Evolutionary conservation across 2,329 filamentous ascomycete species (phyloP), one percentile per base, ranked within the genome.

Genomic region (Coccinonectria pachysandricola): DNA sequence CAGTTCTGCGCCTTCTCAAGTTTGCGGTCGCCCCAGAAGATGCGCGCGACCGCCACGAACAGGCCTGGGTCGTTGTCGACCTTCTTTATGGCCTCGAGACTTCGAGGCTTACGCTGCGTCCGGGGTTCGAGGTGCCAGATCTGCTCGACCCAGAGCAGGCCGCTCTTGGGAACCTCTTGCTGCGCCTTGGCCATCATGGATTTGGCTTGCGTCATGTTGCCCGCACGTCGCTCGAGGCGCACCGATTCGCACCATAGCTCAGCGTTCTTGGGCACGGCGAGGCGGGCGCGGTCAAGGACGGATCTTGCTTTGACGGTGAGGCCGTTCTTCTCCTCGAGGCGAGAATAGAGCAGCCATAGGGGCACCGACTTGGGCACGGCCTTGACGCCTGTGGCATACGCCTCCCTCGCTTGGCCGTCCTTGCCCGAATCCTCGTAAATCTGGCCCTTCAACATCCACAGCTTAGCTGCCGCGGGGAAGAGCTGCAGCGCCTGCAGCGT

Each of bases 391-490:
- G 83, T 79, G 32, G 73, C 75, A 56, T 91, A 96, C 0, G 88
- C 86, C 52, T 96, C 86, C 23, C 91, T 75, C 3, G 91, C 91
- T 54, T 91, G 82, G 0, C 80, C 77, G 9, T 80, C 60, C 58
- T 85, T 86, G 43, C 72, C 77, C 23, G 86, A 69, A 21, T 77
- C 71, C 49, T 95, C 82, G 64, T 98, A 98, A 36, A 96, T 91
- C 51, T 98, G 91, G 0, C 92, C 91, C 59, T 98, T 98, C 64
- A 94, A 83, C 82, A 96, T 95, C 79, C 88, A 95, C 13, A 98
- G 68, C 57, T 96, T 96, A 27, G 84, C 70, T 8, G 80, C 75
- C 22, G 76, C 72, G 1, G 91, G 88, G 60, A 93, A 98, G 7
- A 84, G 69, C 39, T 87, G 79, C 18, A 98, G 63, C 2, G 80